Percentiles rank a stretch among this genome's conserved stretches.
Conservation (phyloP, 2,329 filamentous ascomycete species). For the Dothideomycetidae sp. region DNA sequence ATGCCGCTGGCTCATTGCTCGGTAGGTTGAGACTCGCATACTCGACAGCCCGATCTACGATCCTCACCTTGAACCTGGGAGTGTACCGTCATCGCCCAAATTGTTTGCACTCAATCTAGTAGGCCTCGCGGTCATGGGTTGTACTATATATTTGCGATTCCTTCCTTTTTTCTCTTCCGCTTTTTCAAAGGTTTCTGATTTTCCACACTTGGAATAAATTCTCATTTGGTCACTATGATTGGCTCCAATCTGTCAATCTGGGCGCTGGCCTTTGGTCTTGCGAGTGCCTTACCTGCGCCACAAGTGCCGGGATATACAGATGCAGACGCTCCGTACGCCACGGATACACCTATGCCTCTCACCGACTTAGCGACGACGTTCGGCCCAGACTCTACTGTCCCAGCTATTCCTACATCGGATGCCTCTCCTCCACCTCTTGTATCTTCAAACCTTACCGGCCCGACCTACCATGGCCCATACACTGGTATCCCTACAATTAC, state of each 20-base stretch:
- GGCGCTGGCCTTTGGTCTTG: slow-evolving; percentile 3
- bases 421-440: slow-evolving; percentile 25
- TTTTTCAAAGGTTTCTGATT: background rate
- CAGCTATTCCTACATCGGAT: slow-evolving; percentile 22
- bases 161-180: background rate
- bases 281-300: slow-evolving; percentile 3
- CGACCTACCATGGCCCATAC: slow-evolving; percentile 55
- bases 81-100: background rate
- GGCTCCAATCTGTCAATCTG: slow-evolving; percentile 1
- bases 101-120: background rate
- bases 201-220: background rate
- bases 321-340: slow-evolving; percentile 30
- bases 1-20: too few species aligned
- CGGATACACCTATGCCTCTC: slow-evolving; percentile 21
- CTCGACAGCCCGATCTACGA: too few species aligned
- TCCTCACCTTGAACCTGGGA: too few species aligned
- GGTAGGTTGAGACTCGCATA: too few species aligned
- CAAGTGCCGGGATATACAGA: slow-evolving; percentile 29
- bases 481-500: slow-evolving; percentile 53
- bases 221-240: slow-evolving; percentile 3
- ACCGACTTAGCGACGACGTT: slow-evolving; percentile 28
- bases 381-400: slow-evolving; percentile 30
- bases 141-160: background rate
- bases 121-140: background rate
- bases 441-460: slow-evolving; percentile 37